Evolutionary conservation across 805 yeast genomes (phyloP).

Genomic region (Wickerhamiella sergipiensis): DNA sequence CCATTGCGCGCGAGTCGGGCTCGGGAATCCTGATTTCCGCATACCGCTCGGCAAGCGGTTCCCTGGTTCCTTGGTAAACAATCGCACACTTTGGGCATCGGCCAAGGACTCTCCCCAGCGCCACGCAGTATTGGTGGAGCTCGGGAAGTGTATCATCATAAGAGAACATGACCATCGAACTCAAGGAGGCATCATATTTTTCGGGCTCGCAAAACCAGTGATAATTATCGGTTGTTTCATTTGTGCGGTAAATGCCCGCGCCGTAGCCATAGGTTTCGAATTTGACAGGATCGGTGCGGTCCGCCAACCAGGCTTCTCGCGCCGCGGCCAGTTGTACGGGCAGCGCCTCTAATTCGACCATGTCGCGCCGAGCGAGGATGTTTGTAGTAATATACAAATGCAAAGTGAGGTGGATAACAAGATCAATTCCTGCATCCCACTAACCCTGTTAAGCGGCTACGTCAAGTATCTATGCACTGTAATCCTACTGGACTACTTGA

Average conservation of each 20-base stretch:
- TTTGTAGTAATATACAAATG: background rate
- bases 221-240: background rate
- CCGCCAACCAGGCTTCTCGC: background rate
- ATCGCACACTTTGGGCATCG: constrained; percentile 9
- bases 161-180: constrained; percentile 12
- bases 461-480: too few relatives aligned
- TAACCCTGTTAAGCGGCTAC: too few relatives aligned
- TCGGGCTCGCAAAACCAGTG: constrained; percentile 15
- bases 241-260: constrained; percentile 8
- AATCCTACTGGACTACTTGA: too few relatives aligned
- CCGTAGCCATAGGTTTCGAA: constrained; percentile 9
- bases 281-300: background rate
- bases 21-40: background rate
- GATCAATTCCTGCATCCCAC: too few relatives aligned
- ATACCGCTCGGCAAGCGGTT: background rate
- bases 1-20: background rate
- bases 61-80: constrained; percentile 6
- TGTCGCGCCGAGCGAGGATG: background rate
- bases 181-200: constrained; percentile 3
- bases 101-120: constrained; percentile 2
- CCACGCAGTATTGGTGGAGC: background rate
- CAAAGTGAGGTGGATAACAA: too few relatives aligned
- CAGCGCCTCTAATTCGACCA: background rate
- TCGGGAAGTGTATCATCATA: constrained; percentile 4
- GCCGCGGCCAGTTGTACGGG: background rate